phyloP scores from a whole-genome alignment of 2,329 filamentous ascomycete species.

The Pseudogymnoascus sp. region DNA sequence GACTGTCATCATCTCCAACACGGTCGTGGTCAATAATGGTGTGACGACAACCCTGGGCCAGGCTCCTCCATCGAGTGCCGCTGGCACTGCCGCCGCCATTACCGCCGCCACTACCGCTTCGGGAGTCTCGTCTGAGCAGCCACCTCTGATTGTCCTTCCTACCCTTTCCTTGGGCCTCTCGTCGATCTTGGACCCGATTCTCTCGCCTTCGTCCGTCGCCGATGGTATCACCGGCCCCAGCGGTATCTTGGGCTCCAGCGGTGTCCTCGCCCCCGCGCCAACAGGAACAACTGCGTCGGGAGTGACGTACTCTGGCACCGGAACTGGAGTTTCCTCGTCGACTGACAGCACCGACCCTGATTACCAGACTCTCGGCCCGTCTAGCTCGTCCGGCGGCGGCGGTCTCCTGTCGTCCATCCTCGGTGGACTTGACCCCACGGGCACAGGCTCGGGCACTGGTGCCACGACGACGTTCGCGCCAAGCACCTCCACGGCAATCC shows the following conservation, averaged over 20 bases:
- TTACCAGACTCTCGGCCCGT: not conserved
- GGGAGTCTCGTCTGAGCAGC: not conserved
- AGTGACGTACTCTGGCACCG: conserved; percentile 12
- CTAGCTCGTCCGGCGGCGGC: not conserved
- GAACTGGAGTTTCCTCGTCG: conserved; percentile 14
- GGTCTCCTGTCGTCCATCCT: not conserved
- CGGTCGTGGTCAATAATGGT: conserved; percentile 1
- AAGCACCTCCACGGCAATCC: not conserved
- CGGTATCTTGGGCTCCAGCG: not conserved
- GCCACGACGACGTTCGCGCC: not conserved
- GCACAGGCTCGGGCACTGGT: not conserved
- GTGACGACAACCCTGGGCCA: not conserved
- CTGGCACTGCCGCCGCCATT: not conserved
- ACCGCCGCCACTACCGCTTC: not conserved
- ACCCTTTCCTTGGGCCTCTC: not conserved
- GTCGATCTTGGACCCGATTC: not conserved
- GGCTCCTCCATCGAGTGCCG: not conserved
- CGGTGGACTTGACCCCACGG: not conserved
- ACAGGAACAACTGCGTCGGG: not conserved
- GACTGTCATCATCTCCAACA: conserved; percentile 10
- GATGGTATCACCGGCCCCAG: conserved; percentile 13
- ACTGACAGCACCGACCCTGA: conserved; percentile 20
- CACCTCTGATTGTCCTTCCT: not conserved
- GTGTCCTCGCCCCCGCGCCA: not conserved
- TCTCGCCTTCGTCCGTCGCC: conserved; percentile 3